These are phyloP conservation scores for Pseudopediastrum boryanum DNA, from an alignment of 139 green algal species.

Conservation along the genomic window DNA sequence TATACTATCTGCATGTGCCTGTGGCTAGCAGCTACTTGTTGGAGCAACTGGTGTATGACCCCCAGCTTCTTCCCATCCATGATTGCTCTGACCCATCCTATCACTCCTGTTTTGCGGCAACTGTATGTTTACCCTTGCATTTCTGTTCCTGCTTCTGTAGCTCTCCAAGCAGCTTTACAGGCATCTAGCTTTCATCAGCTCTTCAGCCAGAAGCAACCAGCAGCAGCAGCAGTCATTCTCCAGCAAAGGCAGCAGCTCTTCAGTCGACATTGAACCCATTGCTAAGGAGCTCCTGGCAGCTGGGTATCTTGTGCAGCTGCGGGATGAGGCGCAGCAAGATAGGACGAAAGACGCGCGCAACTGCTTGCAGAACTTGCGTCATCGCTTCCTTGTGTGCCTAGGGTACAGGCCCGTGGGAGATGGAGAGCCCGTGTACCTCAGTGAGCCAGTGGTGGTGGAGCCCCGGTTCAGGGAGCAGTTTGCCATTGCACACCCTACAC, in stretches of 20 bases:
- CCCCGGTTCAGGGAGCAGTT: slow-evolving; percentile 65
- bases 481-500: slow-evolving; percentile 51
- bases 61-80: background rate
- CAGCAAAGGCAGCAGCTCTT: background rate
- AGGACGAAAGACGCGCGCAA: slow-evolving; percentile 16
- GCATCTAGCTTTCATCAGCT: background rate
- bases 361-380: slow-evolving; percentile 52
- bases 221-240: background rate
- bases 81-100: no score
- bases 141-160: background rate
- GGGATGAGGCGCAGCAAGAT: slow-evolving; percentile 29
- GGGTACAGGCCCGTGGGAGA: slow-evolving; percentile 17
- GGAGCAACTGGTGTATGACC: background rate
- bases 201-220: background rate
- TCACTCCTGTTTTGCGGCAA: no score
- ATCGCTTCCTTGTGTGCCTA: slow-evolving; percentile 55
- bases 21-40: background rate
- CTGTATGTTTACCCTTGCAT: background rate
- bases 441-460: slow-evolving; percentile 60
- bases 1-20: background rate
- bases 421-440: slow-evolving; percentile 35
- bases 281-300: slow-evolving; percentile 38
- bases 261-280: slow-evolving; percentile 42
- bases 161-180: slow-evolving; percentile 4
- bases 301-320: slow-evolving; percentile 48